A percentile compares a stretch with the other conserved stretches of the same genome.
Evolutionary conservation across 441 rosid genomes (phyloP).

Genomic region (Pelargonium citronellum): DNA sequence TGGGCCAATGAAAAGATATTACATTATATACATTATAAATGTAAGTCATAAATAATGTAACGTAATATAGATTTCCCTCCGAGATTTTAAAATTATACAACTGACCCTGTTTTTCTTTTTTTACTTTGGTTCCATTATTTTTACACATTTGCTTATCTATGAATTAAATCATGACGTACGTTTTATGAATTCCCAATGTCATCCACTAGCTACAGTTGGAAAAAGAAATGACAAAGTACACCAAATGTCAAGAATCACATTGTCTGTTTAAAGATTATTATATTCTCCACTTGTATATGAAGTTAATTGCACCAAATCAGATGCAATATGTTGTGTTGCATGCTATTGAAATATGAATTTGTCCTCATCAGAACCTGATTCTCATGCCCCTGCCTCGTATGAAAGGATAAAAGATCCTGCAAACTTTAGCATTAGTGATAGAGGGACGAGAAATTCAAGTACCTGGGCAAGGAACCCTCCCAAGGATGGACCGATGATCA

Average conservation of each 20-base stretch:
- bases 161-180: no score
- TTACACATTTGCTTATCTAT: no score
- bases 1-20: neutral
- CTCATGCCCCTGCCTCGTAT: neutral
- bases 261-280: neutral
- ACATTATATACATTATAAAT: no score
- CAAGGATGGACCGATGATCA: neutral
- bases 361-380: neutral
- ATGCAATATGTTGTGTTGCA: no score
- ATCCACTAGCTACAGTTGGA: no score
- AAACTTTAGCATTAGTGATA: no score
- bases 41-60: neutral
- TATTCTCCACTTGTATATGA: neutral
- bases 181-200: no score
- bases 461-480: constrained; percentile 4
- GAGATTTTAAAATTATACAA: neutral
- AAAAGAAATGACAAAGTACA: no score
- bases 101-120: neutral
- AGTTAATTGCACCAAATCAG: neutral
- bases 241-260: neutral
- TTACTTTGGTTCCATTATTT: neutral
- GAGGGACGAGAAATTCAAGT: neutral
- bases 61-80: no score
- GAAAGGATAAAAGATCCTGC: neutral
- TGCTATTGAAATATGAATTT: no score